A percentile compares a stretch with the other conserved stretches of the same genome.
Evolutionary conservation across 768 basidiomycete genomes (phyloP).

Genomic region (Pleurotus salmoneostramineus): DNA sequence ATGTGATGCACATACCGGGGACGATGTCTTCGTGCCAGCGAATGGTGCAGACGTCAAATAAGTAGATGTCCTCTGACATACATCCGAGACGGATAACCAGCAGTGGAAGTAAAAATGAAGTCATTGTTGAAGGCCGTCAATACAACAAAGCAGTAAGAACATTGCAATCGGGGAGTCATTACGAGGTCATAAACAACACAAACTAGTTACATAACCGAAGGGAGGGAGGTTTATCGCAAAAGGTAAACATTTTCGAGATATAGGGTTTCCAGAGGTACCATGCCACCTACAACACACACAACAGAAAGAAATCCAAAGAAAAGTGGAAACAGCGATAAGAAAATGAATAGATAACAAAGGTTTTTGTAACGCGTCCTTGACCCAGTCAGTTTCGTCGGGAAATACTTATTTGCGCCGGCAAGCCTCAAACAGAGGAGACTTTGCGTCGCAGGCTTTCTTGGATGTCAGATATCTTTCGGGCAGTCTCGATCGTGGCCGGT

Average conservation of each 20-base stretch:
- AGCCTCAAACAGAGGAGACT: constrained; percentile 18
- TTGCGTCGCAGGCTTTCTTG: constrained; percentile 67
- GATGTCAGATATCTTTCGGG: constrained; percentile 68
- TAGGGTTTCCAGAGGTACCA: too few species aligned
- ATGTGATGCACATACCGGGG: background rate
- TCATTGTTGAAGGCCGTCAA: constrained; percentile 5
- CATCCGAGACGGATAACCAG: background rate
- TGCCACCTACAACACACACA: background rate
- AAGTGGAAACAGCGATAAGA: background rate
- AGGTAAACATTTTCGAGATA: too few species aligned
- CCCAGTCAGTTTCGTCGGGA: background rate
- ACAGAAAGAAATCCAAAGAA: constrained; percentile 8
- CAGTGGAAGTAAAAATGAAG: background rate
- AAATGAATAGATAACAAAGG: background rate
- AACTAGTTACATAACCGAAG: too few species aligned
- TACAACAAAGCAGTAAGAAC: constrained; percentile 12
- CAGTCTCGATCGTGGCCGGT: constrained; percentile 61
- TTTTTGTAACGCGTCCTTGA: too few species aligned
- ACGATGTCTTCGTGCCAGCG: background rate
- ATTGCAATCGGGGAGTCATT: background rate
- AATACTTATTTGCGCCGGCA: background rate
- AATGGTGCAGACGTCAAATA: background rate
- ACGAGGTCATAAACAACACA: constrained; percentile 2
- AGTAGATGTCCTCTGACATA: too few species aligned
- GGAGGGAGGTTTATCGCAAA: too few species aligned